phyloP scores from a whole-genome alignment of 2,329 filamentous ascomycete species.

The Neofusicoccum sp. region DNA sequence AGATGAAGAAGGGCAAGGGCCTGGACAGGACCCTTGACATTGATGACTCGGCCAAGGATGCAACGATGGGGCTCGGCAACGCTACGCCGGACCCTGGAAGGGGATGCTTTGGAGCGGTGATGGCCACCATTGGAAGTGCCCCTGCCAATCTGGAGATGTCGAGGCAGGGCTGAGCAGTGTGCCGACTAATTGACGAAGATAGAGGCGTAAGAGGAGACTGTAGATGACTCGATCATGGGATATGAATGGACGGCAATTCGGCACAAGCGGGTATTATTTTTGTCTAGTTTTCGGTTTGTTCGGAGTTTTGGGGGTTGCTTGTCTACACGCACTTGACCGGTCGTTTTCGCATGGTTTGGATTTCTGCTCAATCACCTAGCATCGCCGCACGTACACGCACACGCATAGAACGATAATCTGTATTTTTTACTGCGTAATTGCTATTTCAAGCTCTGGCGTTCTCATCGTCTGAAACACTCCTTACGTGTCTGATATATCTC shows the following conservation, averaged over 20 bases:
- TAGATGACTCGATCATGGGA: background rate
- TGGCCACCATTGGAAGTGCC: background rate
- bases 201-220: background rate
- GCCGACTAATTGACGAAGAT: background rate
- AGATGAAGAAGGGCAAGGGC: constrained; percentile 34
- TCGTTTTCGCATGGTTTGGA: background rate
- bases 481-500: background rate
- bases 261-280: too few species aligned
- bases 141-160: constrained; percentile 1
- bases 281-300: too few species aligned
- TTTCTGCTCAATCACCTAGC: background rate
- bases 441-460: background rate
- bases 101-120: background rate
- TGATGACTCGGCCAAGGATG: constrained; percentile 44
- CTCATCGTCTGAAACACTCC: background rate
- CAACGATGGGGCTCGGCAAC: constrained; percentile 29
- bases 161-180: background rate
- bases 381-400: background rate
- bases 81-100: background rate
- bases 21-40: constrained; percentile 34
- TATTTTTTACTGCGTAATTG: background rate
- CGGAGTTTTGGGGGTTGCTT: too few species aligned
- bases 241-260: background rate
- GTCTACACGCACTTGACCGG: too few species aligned
- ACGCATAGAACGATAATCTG: background rate